phyloP scores from a whole-genome alignment of 2,329 filamentous ascomycete species.

The Trichoderma cornu-damae region DNA sequence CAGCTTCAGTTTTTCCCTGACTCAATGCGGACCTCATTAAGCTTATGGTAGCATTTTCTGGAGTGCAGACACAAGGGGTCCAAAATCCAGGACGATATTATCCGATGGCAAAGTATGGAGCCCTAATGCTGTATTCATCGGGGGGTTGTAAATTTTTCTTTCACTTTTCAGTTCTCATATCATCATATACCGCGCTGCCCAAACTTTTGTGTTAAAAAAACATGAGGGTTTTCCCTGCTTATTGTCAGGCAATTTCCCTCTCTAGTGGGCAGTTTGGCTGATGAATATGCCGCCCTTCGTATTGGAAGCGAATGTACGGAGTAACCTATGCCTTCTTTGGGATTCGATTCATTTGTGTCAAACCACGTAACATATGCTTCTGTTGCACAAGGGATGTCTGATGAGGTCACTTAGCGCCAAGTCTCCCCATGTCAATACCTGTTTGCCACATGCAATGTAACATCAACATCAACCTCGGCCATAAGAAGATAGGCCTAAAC shows the following conservation, averaged over 20 bases:
- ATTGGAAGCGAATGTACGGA: neutral
- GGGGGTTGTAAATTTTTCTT: neutral
- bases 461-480: neutral
- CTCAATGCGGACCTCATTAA: constrained; percentile 2
- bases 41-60: constrained; percentile 13
- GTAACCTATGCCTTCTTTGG: neutral
- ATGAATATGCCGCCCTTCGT: neutral
- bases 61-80: constrained; percentile 7
- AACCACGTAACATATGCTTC: neutral
- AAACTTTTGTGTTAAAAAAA: neutral
- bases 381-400: neutral
- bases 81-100: neutral
- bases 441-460: constrained; percentile 13
- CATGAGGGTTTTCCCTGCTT: no score
- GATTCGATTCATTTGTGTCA: neutral
- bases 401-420: neutral
- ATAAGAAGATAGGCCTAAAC: neutral
- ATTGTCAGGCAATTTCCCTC: no score
- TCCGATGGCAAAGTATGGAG: neutral
- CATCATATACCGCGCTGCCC: no score
- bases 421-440: neutral
- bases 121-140: neutral
- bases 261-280: neutral
- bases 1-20: neutral
- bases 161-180: neutral